Base-by-base conservation (phyloP, 768 basidiomycete genomes). In the Krasilnikovozyma curviuscula region DNA sequence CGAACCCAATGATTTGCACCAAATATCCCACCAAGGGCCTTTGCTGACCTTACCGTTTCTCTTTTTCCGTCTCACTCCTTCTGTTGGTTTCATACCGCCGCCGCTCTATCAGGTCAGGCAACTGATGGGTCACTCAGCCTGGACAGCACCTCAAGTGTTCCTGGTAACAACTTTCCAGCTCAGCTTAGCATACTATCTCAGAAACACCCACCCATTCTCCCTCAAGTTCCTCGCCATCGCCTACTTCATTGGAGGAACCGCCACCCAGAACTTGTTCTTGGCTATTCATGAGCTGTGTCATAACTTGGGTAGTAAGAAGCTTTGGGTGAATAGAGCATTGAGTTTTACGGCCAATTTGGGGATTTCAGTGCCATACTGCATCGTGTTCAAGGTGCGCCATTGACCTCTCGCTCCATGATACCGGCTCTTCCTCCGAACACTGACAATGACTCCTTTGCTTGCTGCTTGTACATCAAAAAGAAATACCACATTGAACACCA, bases 221-320 rank as follows among this genome's bases (percentile, higher is more conserved):
- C 73, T 71, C 19, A 57, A 69, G 40, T 95, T 93, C 66, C 59
- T 95, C 48, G 54, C 79, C 49, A 69, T 70, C 12, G 85, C 91
- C 1, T 97, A 95, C 61, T 70, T 66, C 13, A 72, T 97, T 41
- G 93, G 93, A 2, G 93, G 86, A 3, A 95, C 91, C 1, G 80
- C 81, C 7, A 98, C 97, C 66, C 93, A 98, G 63, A 98, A 97
- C 63, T 72, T 91, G 32, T 98, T 98, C 66, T 75, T 98, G 40
- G 86, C 93, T 35, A 93, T 98, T 46, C 93, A 98, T 61, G 93
- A 98, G 61, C 93, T 98, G 53, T 93, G 89, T 2, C 93, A 98
- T 64, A 97, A 95, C 62, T 73, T 98, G 24, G 93, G 86, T 2
- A 97, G 95, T 68, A 74, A 72, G 53, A 72, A 79, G 21, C 73